phyloP scores from a whole-genome alignment of 2,329 filamentous ascomycete genomes.

The Cordyceps tenuipes region DNA sequence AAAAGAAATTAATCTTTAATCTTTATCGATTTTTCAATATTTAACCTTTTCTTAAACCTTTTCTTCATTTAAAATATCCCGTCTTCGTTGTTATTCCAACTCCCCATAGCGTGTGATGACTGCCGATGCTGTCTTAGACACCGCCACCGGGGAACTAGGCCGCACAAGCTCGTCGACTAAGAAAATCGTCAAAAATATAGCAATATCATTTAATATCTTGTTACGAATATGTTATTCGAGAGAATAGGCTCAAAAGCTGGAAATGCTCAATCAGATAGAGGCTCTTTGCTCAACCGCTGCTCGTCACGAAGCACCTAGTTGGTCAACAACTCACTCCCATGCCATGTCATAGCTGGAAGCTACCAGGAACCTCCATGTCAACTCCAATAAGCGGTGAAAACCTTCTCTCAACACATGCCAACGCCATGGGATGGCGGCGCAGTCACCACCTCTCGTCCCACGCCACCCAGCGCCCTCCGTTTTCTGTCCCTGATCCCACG shows the following conservation, averaged over 20 bases:
- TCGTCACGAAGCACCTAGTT: neutral
- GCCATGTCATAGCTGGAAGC: too few relatives aligned
- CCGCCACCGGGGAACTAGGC: neutral
- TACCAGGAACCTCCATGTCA: neutral
- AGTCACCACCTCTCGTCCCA: neutral
- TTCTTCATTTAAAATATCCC: neutral
- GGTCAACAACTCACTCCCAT: neutral
- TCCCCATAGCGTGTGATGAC: neutral
- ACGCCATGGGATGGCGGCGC: constrained; percentile 5
- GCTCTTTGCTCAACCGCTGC: neutral
- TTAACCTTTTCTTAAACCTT: constrained; percentile 1
- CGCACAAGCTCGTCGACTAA: neutral
- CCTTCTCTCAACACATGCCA: neutral
- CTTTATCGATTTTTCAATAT: neutral
- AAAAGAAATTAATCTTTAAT: neutral
- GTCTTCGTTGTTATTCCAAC: neutral
- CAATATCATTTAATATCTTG: neutral
- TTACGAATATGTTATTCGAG: neutral
- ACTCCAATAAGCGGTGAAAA: constrained; percentile 10
- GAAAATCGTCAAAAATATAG: neutral
- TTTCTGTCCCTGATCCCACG: neutral
- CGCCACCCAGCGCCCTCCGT: neutral
- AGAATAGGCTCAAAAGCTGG: neutral
- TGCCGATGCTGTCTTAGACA: constrained; percentile 9
- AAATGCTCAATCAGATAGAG: neutral